Evolutionary conservation across 805 yeast species (phyloP).

Genomic region (Myxozyma lipomycoides): DNA sequence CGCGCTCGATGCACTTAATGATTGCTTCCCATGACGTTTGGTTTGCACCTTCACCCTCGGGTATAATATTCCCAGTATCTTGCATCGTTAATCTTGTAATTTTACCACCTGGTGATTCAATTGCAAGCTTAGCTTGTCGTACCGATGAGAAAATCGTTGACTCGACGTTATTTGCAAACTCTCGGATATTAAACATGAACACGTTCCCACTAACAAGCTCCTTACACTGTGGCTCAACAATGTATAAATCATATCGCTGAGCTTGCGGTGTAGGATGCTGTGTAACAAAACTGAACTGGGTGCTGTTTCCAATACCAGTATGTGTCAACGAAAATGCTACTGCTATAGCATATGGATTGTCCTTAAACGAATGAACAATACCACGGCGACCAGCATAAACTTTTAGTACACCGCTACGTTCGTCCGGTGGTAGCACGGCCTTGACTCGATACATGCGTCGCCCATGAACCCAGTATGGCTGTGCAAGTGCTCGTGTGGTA

Average conservation of each 20-base stretch:
- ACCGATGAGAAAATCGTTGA: slow-evolving; percentile 13
- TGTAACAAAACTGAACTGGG: slow-evolving; percentile 59
- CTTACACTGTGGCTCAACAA: slow-evolving; percentile 78
- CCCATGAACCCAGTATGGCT: slow-evolving; percentile 64
- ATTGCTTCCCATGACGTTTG: slow-evolving; percentile 50
- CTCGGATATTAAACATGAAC: slow-evolving; percentile 61
- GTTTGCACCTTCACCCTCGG: slow-evolving; percentile 24
- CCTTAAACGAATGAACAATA: slow-evolving; percentile 18
- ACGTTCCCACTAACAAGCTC: slow-evolving; percentile 53
- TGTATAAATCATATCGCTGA: slow-evolving; percentile 69
- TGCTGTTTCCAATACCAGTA: slow-evolving; percentile 41
- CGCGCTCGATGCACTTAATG: slow-evolving; percentile 63
- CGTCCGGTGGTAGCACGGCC: slow-evolving; percentile 70
- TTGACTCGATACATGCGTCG: slow-evolving; percentile 71
- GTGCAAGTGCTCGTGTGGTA: slow-evolving; percentile 63
- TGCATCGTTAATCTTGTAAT: slow-evolving; percentile 49
- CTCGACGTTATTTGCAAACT: slow-evolving; percentile 45
- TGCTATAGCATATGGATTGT: slow-evolving; percentile 36
- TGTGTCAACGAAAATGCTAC: slow-evolving; percentile 32
- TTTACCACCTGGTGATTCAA: slow-evolving; percentile 84
- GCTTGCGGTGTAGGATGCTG: slow-evolving; percentile 68
- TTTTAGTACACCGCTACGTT: slow-evolving; percentile 64
- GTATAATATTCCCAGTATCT: slow-evolving; percentile 31
- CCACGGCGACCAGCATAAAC: slow-evolving; percentile 70
- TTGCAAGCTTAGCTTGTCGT: slow-evolving; percentile 49